phyloP scores from a whole-genome alignment of 1,139 yeast genomes.

The Nakaseomyces glabratus region DNA sequence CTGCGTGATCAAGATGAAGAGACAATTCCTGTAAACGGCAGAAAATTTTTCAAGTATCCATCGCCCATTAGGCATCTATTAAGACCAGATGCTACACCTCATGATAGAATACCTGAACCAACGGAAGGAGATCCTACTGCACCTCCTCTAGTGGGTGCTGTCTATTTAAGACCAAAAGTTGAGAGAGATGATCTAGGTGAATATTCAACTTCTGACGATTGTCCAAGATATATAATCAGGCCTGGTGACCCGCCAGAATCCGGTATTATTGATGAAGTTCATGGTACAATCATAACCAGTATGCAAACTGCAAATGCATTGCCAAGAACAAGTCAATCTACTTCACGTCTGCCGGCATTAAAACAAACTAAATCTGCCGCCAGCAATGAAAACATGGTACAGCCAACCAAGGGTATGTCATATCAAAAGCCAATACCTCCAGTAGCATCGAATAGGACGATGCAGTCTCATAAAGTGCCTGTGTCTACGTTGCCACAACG shows the following conservation, averaged over 20 bases:
- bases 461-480: not conserved
- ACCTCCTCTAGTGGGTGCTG: conserved; percentile 89
- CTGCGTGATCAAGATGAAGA: conserved; percentile 81
- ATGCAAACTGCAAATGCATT: conserved; percentile 17
- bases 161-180: conserved; percentile 66
- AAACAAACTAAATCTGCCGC: conserved; percentile 11
- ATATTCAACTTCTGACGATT: conserved; percentile 49
- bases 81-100: conserved; percentile 61
- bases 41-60: conserved; percentile 62
- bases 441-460: not conserved
- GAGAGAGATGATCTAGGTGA: conserved; percentile 75
- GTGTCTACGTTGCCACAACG: not conserved
- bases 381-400: not conserved
- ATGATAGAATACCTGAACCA: conserved; percentile 76
- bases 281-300: conserved; percentile 26
- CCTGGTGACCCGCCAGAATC: conserved; percentile 34
- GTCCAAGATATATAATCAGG: conserved; percentile 51
- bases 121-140: conserved; percentile 68
- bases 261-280: conserved; percentile 29
- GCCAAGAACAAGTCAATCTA: conserved; percentile 19
- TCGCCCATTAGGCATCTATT: conserved; percentile 77
- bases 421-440: conserved; percentile 2
- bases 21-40: conserved; percentile 49
- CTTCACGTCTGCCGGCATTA: conserved; percentile 19
- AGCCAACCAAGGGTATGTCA: not conserved